Evolutionary conservation across 1,284 basidiomycete species (phyloP).

Genomic region (Phellopilus nigrolimitatus): DNA sequence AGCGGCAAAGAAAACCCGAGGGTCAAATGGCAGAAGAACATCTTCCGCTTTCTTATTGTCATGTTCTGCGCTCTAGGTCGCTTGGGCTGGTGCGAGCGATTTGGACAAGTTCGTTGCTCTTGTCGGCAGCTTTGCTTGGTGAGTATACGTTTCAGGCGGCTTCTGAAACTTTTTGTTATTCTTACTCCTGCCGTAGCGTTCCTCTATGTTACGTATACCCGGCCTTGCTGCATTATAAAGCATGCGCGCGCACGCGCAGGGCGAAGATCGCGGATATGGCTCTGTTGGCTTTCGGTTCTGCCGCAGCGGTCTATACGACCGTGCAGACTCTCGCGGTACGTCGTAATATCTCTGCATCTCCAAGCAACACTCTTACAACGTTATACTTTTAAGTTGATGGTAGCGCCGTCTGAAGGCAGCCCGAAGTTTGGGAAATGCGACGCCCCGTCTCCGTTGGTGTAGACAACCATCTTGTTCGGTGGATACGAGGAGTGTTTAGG

Average conservation of each 20-base stretch:
- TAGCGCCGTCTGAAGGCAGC: slow-evolving; percentile 23
- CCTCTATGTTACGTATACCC: slow-evolving; percentile 95
- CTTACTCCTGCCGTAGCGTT: slow-evolving; percentile 49
- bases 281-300: slow-evolving; percentile 78
- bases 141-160: slow-evolving; percentile 30
- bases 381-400: slow-evolving; percentile 33
- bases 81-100: slow-evolving; percentile 84
- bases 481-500: too few species aligned
- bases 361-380: not conserved
- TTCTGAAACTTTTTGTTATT: slow-evolving; percentile 4
- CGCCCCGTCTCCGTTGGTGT: slow-evolving; percentile 3
- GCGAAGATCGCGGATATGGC: slow-evolving; percentile 73
- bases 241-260: slow-evolving; percentile 69
- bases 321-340: slow-evolving; percentile 70
- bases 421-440: slow-evolving; percentile 26
- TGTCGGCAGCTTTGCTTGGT: slow-evolving; percentile 94
- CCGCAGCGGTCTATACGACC: slow-evolving; percentile 85
- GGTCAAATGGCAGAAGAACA: slow-evolving; percentile 91
- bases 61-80: slow-evolving; percentile 71
- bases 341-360: not conserved
- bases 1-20: slow-evolving; percentile 74
- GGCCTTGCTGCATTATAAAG: slow-evolving; percentile 90
- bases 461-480: not conserved
- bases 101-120: slow-evolving; percentile 97
- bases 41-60: slow-evolving; percentile 79